Base-by-base conservation (phyloP, 2,329 filamentous ascomycete genomes). In the Aspergillus arachidicola region DNA sequence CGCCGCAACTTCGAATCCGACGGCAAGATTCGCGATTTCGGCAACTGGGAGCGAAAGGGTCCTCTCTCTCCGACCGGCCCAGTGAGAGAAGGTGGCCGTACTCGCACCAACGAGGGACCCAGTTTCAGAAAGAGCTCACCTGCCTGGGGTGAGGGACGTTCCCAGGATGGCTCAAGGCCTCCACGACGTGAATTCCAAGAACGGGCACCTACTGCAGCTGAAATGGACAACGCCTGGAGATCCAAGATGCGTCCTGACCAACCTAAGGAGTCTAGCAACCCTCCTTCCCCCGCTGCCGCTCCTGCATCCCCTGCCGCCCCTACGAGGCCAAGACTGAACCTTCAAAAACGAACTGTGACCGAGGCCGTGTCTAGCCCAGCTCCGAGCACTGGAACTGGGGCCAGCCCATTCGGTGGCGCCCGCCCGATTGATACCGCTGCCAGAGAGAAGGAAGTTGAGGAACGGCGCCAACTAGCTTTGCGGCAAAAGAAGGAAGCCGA, bases 1-100 rank as follows among this genome's bases (percentile, higher is more conserved):
- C 83, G 88, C 70, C 89, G 91, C 69, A 90, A 91, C 69, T 87
- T 87, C 58, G 87, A 87, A 67, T 82, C 84, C 58, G 92, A 94
- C 76, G 90, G 90, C 69, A 94, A 92, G 77, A 80, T 88, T 61
- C 89, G 92, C 62, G 92, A 96, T 76, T 91, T 95, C 69, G 86
- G 87, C 70, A 96, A 93, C 79, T 99, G 95, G 95, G 94, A 97
- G 80, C 91, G 95, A 72, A 95, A 92, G 76, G 95, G 95, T 14
- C 95, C 95, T 43, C 84, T 98, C 61, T 92, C 94, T 48, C 92
- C 94, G 26, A 79, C 84, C 81, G 69, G 83, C 28, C 76, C 81
- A 34, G 78, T 74, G 59, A 78, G 87, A 64, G 87, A 88, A 69
- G 85, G 85, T 60, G 87, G 87, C 62, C 84, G 88, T 66, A 81